Evolutionary conservation across 495 filamentous ascomycete genomes (phyloP).

Genomic region (Annulohypoxylon bovei): DNA sequence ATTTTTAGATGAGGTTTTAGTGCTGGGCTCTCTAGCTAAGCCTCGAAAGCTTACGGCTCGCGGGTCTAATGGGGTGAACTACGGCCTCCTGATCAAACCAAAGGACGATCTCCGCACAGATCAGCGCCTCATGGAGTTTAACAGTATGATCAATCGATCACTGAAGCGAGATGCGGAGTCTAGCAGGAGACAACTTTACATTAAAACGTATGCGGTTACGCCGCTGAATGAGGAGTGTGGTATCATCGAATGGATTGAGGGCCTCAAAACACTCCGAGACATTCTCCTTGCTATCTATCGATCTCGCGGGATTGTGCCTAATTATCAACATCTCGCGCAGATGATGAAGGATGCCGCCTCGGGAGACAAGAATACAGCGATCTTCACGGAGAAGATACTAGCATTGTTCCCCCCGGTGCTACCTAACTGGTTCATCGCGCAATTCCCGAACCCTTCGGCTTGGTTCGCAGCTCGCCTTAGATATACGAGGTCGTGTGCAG

Average conservation of each 20-base stretch:
- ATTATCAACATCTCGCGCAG: conserved; percentile 58
- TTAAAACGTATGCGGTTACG: conserved; percentile 96
- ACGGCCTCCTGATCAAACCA: conserved; percentile 93
- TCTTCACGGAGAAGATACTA: conserved; percentile 77
- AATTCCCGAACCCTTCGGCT: conserved; percentile 88
- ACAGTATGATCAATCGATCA: conserved; percentile 94
- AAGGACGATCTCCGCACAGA: conserved; percentile 98
- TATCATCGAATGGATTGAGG: conserved; percentile 98
- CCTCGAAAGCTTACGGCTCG: conserved; percentile 89
- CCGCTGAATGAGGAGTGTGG: conserved; percentile 98
- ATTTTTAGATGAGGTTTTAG: conserved; percentile 84
- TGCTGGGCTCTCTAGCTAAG: conserved; percentile 91
- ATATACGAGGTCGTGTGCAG: conserved; percentile 92
- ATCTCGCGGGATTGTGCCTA: conserved; percentile 68
- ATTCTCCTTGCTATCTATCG: conserved; percentile 83
- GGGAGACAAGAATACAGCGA: conserved; percentile 58
- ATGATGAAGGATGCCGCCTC: conserved; percentile 59
- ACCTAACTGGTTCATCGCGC: conserved; percentile 93
- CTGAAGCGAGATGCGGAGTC: conserved; percentile 90
- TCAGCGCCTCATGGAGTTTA: conserved; percentile 98
- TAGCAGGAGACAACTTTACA: conserved; percentile 81
- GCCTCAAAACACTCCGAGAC: conserved; percentile 90
- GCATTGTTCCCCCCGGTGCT: conserved; percentile 80
- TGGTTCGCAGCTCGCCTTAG: conserved; percentile 93
- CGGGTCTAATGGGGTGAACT: conserved; percentile 86